phyloP scores from a whole-genome alignment of 2,329 filamentous ascomycete genomes.

The Dryadomyces quercus-mongolicae region DNA sequence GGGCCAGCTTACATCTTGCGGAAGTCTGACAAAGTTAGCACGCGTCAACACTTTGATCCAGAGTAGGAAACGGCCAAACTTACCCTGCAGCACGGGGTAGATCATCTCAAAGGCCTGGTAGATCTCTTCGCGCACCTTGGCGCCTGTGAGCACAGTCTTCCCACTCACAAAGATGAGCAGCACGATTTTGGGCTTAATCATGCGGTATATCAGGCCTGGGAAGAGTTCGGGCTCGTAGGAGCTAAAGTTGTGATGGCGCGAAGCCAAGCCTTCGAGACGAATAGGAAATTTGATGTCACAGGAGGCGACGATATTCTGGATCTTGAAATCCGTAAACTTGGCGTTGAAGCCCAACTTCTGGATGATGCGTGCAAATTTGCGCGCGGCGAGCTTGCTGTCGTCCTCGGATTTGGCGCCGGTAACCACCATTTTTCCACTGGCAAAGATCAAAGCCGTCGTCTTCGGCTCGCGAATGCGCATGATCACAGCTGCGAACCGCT shows the following conservation, averaged over 20 bases:
- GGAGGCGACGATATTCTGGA: conserved; percentile 97
- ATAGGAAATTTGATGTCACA: conserved; percentile 99
- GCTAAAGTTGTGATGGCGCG: conserved; percentile 97
- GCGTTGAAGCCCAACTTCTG: conserved; percentile 99
- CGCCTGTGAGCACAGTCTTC: conserved; percentile 95
- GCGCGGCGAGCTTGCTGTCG: conserved; percentile 89
- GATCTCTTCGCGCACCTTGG: conserved; percentile 96
- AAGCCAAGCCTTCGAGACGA: conserved; percentile 87
- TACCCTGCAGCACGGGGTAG: conserved; percentile 86
- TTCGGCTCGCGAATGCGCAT: conserved; percentile 99
- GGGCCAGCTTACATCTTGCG: conserved; percentile 35
- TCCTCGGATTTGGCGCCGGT: conserved; percentile 78
- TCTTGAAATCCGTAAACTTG: conserved; percentile 99
- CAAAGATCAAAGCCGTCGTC: conserved; percentile 95
- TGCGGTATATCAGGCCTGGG: conserved; percentile 98
- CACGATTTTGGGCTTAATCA: conserved; percentile 99
- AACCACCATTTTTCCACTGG: conserved; percentile 98
- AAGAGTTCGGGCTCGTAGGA: conserved; percentile 98
- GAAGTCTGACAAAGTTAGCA: conserved; percentile 31
- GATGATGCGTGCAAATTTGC: conserved; percentile 98
- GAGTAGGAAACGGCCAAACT: conserved; percentile 20
- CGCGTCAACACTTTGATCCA: too few relatives aligned
- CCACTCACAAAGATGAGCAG: conserved; percentile 95
- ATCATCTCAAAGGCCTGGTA: conserved; percentile 96
- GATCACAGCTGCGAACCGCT: conserved; percentile 98